phyloP scores from a whole-genome alignment of 805 yeast genomes.

The Monosporozyma unispora region DNA sequence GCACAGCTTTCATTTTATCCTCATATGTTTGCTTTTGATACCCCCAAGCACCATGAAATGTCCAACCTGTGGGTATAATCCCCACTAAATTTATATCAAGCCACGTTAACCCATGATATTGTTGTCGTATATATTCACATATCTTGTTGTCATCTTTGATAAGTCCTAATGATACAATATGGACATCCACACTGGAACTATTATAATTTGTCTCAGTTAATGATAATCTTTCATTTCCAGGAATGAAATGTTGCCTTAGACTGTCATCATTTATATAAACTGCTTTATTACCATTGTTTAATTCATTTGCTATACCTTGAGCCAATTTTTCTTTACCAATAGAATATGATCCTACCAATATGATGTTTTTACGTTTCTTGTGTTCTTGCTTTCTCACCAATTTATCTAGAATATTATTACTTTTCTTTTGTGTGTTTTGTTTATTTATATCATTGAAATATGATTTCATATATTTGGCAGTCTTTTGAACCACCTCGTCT shows the following conservation, averaged over 20 bases:
- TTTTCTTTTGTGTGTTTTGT: not conserved
- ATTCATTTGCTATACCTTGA: slow-evolving; percentile 40
- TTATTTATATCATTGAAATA: slow-evolving; percentile 25
- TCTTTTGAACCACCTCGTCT: slow-evolving; percentile 48
- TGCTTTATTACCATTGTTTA: not conserved
- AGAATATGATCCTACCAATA: slow-evolving; percentile 74
- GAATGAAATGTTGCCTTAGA: slow-evolving; percentile 5
- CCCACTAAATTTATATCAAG: slow-evolving; percentile 43
- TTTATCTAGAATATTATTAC: not conserved
- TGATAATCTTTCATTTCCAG: not conserved
- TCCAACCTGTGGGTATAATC: slow-evolving; percentile 88
- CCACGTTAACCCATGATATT: slow-evolving; percentile 6
- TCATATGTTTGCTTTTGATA: not conserved
- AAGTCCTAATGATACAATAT: slow-evolving; percentile 62
- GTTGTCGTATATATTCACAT: slow-evolving; percentile 21
- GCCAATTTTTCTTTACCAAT: slow-evolving; percentile 92
- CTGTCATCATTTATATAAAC: slow-evolving; percentile 30
- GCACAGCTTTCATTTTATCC: slow-evolving; percentile 11
- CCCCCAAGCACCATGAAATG: slow-evolving; percentile 31
- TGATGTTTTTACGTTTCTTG: slow-evolving; percentile 10
- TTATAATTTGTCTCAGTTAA: not conserved
- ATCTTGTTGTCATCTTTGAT: slow-evolving; percentile 31
- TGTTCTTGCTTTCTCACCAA: not conserved
- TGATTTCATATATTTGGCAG: slow-evolving; percentile 43
- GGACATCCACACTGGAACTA: slow-evolving; percentile 35